A percentile compares a stretch with the other conserved stretches of the same genome.
phyloP scores from a whole-genome alignment of 169 alveolate genomes.

The Pseudocohnilembus persalinus region DNA sequence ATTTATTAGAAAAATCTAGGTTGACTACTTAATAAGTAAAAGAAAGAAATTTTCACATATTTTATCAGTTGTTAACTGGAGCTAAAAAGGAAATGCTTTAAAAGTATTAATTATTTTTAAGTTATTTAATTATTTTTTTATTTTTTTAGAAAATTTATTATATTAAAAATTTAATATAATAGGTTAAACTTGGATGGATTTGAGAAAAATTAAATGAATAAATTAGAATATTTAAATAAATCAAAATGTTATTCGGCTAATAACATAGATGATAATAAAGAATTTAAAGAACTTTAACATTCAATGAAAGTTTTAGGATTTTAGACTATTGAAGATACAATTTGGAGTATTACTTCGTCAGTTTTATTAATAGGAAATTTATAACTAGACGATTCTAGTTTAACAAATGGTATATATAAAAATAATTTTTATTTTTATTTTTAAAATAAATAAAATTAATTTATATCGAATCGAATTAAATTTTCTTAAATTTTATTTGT shows the following conservation, averaged over 20 bases:
- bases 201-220: slow-evolving; percentile 30
- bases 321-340: slow-evolving; percentile 85
- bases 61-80: slow-evolving; percentile 94
- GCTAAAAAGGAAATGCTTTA: slow-evolving; percentile 62
- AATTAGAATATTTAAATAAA: slow-evolving; percentile 68
- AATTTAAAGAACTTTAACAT: slow-evolving; percentile 88
- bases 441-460: too few relatives aligned
- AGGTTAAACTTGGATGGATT: slow-evolving; percentile 41
- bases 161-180: too few relatives aligned
- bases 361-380: slow-evolving; percentile 95
- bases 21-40: slow-evolving; percentile 92
- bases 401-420: too few relatives aligned
- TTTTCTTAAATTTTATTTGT: slow-evolving; percentile 35
- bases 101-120: too few relatives aligned
- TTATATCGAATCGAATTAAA: too few relatives aligned
- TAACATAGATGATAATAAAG: slow-evolving; percentile 93
- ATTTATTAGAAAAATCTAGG: slow-evolving; percentile 97
- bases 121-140: too few relatives aligned
- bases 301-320: slow-evolving; percentile 92
- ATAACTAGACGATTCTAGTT: slow-evolving; percentile 81
- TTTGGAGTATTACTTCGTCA: slow-evolving; percentile 89
- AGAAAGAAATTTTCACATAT: slow-evolving; percentile 97
- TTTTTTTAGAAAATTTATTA: too few relatives aligned
- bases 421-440: too few relatives aligned
- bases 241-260: slow-evolving; percentile 89